Percentiles rank a stretch among this genome's conserved stretches.
Conservation (phyloP, 208 protist genomes). For the Trypanosoma melophagium region DNA sequence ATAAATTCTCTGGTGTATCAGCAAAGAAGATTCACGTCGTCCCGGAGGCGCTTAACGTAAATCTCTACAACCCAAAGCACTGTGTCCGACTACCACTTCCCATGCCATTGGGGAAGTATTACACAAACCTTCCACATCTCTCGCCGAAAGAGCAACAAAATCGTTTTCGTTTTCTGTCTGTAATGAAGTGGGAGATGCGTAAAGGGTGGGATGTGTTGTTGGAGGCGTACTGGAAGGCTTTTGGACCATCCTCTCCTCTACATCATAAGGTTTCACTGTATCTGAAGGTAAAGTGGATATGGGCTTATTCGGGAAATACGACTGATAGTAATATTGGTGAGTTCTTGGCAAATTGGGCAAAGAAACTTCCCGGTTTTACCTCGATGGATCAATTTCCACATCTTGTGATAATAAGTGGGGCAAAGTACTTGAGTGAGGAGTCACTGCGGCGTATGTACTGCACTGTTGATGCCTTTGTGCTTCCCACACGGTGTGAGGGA, state of each 20-base stretch:
- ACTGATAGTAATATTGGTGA: slow-evolving; percentile 4
- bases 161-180: slow-evolving; percentile 52
- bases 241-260: slow-evolving; percentile 31
- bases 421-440: slow-evolving; percentile 12
- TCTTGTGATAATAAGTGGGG: slow-evolving; percentile 36
- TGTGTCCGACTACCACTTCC: slow-evolving; percentile 16
- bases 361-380: slow-evolving; percentile 15
- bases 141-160: slow-evolving; percentile 14
- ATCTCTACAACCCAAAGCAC: slow-evolving; percentile 42
- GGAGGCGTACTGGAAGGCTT: slow-evolving; percentile 49
- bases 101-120: not conserved
- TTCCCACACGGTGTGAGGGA: slow-evolving; percentile 79
- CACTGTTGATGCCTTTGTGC: slow-evolving; percentile 77
- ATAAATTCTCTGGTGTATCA: slow-evolving; percentile 31
- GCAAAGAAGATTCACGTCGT: slow-evolving; percentile 31
- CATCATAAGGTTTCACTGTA: slow-evolving; percentile 18
- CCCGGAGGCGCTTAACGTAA: slow-evolving; percentile 57
- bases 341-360: slow-evolving; percentile 25
- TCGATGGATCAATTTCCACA: slow-evolving; percentile 39
- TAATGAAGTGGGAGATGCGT: slow-evolving; percentile 68
- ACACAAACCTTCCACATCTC: slow-evolving; percentile 33
- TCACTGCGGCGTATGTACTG: slow-evolving; percentile 67
- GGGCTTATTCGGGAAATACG: slow-evolving; percentile 4
- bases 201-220: slow-evolving; percentile 72
- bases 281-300: slow-evolving; percentile 4